Percentiles rank a stretch among this genome's conserved stretches.
Evolutionary conservation across 2,329 filamentous ascomycete species (phyloP).

Genomic region (Remersonia thermophila): DNA sequence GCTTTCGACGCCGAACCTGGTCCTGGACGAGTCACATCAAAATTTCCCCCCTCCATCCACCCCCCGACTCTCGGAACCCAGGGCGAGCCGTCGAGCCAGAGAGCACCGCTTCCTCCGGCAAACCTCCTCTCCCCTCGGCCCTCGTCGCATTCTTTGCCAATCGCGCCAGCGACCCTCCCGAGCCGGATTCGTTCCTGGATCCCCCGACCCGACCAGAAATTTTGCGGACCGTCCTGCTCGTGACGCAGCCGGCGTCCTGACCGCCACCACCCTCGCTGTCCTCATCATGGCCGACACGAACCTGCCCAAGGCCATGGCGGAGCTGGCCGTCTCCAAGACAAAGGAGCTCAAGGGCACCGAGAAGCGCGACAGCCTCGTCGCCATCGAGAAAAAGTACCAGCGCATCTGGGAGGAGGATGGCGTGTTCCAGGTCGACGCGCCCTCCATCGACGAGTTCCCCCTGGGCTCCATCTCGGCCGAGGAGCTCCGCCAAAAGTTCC

Average conservation of each 20-base stretch:
- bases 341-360: constrained; percentile 61
- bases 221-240: too few species aligned
- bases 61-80: constrained; percentile 4
- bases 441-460: constrained; percentile 64
- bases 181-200: neutral
- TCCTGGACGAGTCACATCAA: constrained; percentile 8
- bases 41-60: constrained; percentile 8
- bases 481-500: constrained; percentile 65
- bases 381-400: constrained; percentile 82
- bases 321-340: constrained; percentile 42
- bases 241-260: too few species aligned
- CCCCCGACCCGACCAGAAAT: neutral
- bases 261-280: neutral
- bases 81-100: too few species aligned
- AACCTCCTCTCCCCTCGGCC: too few species aligned
- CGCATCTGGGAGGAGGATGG: constrained; percentile 63
- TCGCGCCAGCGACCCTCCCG: neutral
- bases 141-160: too few species aligned
- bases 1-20: too few species aligned
- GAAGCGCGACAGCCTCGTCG: constrained; percentile 72
- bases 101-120: too few species aligned
- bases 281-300: constrained; percentile 13
- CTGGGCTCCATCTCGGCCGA: constrained; percentile 59
- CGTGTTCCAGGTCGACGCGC: constrained; percentile 79
- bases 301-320: constrained; percentile 37